phyloP scores from a whole-genome alignment of 2,329 filamentous ascomycete genomes.

The Coniochaeta hoffmannii region DNA sequence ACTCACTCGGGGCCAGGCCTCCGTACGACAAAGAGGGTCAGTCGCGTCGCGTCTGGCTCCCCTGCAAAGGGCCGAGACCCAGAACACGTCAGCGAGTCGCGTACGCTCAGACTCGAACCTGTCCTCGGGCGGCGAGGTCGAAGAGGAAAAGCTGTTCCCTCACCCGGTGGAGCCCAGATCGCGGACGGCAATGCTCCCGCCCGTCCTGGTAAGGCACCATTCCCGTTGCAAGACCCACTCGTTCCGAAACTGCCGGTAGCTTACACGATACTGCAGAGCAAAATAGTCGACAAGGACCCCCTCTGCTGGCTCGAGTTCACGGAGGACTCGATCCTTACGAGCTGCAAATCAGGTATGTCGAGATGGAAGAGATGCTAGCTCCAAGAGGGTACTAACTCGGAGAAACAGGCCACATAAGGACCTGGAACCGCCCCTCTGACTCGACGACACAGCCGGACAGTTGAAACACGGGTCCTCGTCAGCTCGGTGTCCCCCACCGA shows the following conservation, averaged over 20 bases:
- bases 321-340: slow-evolving; percentile 85
- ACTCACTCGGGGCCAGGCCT: slow-evolving; percentile 28
- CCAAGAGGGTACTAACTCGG: background rate
- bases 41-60: slow-evolving; percentile 42
- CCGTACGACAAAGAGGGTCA: slow-evolving; percentile 48
- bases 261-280: slow-evolving; percentile 48
- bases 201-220: slow-evolving; percentile 68
- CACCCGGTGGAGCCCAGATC: slow-evolving; percentile 82
- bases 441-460: slow-evolving; percentile 18
- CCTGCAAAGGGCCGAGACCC: slow-evolving; percentile 53
- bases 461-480: slow-evolving; percentile 1
- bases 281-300: slow-evolving; percentile 78
- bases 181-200: slow-evolving; percentile 77
- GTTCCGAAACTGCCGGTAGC: background rate
- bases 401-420: slow-evolving; percentile 30
- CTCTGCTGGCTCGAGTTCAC: slow-evolving; percentile 90
- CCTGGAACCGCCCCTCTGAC: slow-evolving; percentile 34
- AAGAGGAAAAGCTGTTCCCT: slow-evolving; percentile 54
- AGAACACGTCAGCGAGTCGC: slow-evolving; percentile 47
- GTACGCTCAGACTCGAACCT: slow-evolving; percentile 65
- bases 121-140: slow-evolving; percentile 33
- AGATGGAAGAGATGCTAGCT: background rate
- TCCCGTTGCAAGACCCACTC: background rate
- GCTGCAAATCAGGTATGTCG: slow-evolving; percentile 76
- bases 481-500: background rate